These are phyloP conservation scores for Beauveria rudraprayagi DNA, from an alignment of 2,329 filamentous ascomycete species.

Conservation along the genomic window DNA sequence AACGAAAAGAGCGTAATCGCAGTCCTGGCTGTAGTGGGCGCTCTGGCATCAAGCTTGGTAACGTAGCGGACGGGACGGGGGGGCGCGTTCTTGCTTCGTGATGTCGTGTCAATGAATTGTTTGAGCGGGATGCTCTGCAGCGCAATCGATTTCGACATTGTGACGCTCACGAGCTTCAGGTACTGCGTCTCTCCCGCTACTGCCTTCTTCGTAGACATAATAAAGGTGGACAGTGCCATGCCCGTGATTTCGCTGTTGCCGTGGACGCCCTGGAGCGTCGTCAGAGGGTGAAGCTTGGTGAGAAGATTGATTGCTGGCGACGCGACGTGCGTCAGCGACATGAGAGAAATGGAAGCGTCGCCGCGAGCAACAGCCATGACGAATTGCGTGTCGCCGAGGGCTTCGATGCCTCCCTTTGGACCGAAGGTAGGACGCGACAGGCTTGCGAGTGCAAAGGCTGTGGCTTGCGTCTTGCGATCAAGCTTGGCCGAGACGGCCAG, in stretches of 20 bases:
- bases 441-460: slow-evolving; percentile 68
- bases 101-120: slow-evolving; percentile 30
- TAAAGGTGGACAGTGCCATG: slow-evolving; percentile 50
- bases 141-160: slow-evolving; percentile 69
- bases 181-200: slow-evolving; percentile 17
- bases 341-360: slow-evolving; percentile 69
- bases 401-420: slow-evolving; percentile 20
- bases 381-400: slow-evolving; percentile 62
- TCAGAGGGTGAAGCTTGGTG: slow-evolving; percentile 42
- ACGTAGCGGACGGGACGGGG: slow-evolving; percentile 59
- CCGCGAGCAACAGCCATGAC: slow-evolving; percentile 73
- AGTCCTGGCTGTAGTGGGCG: slow-evolving; percentile 38
- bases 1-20: slow-evolving; percentile 47
- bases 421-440: slow-evolving; percentile 49
- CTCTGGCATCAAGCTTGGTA: slow-evolving; percentile 50
- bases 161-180: slow-evolving; percentile 73
- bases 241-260: slow-evolving; percentile 48
- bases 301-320: slow-evolving; percentile 41
- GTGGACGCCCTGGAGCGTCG: slow-evolving; percentile 47
- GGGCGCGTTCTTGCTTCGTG: slow-evolving; percentile 27
- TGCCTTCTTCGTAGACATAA: slow-evolving; percentile 21
- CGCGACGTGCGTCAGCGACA: slow-evolving; percentile 63
- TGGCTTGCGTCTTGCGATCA: slow-evolving; percentile 61
- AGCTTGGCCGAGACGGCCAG: slow-evolving; percentile 49
- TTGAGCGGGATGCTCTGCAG: slow-evolving; percentile 71